These are phyloP conservation scores for Schizosaccharomyces versatilis DNA, from an alignment of 1,139 yeast species.

Conservation along the genomic window DNA sequence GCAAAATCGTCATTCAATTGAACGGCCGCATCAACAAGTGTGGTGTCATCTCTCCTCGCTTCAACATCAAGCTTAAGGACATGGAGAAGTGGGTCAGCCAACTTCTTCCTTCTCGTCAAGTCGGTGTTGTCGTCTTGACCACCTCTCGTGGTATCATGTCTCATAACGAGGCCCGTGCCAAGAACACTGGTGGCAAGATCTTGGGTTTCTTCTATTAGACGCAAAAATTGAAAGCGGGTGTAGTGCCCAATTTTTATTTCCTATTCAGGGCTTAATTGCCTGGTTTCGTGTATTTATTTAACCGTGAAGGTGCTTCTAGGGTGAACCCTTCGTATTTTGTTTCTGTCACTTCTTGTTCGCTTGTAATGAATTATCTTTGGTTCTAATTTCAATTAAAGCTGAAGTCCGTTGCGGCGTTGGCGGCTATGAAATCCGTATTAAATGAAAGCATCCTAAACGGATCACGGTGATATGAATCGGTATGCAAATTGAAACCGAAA, in stretches of 20 bases:
- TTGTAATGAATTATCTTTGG: no score
- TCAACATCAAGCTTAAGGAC: constrained; percentile 80
- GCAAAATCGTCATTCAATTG: constrained; percentile 86
- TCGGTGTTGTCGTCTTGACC: constrained; percentile 89
- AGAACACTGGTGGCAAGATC: constrained; percentile 96
- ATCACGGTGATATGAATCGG: no score
- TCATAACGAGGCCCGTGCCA: constrained; percentile 99
- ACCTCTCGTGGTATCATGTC: constrained; percentile 99
- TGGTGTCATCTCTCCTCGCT: constrained; percentile 96
- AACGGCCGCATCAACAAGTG: constrained; percentile 97
- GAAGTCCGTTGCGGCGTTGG: no score
- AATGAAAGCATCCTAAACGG: no score
- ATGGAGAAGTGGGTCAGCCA: constrained; percentile 96
- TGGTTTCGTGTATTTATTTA: no score
- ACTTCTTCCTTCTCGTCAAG: constrained; percentile 95
- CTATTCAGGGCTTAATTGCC: no score
- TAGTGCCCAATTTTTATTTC: not conserved
- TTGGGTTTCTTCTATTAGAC: constrained; percentile 80
- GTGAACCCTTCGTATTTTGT: no score
- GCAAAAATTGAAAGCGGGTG: not conserved
- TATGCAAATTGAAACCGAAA: no score
- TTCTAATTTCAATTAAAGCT: no score
- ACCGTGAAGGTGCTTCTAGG: no score
- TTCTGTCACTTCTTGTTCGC: no score
- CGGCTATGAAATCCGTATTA: no score